Conservation (phyloP, 2,329 filamentous ascomycete species). For the Fusarium sp. region DNA sequence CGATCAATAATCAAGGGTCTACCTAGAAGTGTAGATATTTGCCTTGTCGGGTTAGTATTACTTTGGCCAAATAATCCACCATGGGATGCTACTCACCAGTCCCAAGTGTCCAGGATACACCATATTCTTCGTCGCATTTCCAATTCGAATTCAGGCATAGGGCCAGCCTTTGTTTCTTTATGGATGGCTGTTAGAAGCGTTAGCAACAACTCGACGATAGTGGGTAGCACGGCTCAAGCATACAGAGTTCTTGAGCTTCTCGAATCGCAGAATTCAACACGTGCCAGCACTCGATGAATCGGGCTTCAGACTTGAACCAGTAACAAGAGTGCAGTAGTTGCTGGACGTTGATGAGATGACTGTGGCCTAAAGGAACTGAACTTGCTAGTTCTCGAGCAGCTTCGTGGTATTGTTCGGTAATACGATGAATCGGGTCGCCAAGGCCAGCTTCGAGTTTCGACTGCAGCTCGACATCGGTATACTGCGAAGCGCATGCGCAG, state of each 20-base stretch:
- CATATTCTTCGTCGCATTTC: conserved; percentile 53
- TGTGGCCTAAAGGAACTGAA: conserved; percentile 49
- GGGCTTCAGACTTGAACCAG: conserved; percentile 53
- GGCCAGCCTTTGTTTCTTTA: conserved; percentile 45
- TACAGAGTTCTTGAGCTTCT: conserved; percentile 52
- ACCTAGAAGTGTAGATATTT: conserved; percentile 50
- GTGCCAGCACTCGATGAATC: conserved; percentile 54
- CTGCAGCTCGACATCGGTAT: conserved; percentile 47
- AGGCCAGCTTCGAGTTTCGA: conserved; percentile 49
- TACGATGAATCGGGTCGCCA: conserved; percentile 42
- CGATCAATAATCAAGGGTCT: conserved; percentile 52
- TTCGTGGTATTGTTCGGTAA: conserved; percentile 50
- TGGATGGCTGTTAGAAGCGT: conserved; percentile 44
- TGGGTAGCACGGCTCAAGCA: neutral
- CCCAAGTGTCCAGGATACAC: conserved; percentile 53
- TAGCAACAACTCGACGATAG: neutral
- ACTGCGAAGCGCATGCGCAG: conserved; percentile 53
- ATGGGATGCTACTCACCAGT: conserved; percentile 48
- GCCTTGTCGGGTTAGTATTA: conserved; percentile 42
- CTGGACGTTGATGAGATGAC: conserved; percentile 51
- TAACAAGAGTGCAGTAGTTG: conserved; percentile 52
- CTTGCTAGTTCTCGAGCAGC: conserved; percentile 49
- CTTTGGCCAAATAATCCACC: neutral
- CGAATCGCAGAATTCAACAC: conserved; percentile 50
- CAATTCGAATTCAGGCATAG: conserved; percentile 49